Conservation (phyloP, 441 rosid species). For the Omphalea diandra region DNA sequence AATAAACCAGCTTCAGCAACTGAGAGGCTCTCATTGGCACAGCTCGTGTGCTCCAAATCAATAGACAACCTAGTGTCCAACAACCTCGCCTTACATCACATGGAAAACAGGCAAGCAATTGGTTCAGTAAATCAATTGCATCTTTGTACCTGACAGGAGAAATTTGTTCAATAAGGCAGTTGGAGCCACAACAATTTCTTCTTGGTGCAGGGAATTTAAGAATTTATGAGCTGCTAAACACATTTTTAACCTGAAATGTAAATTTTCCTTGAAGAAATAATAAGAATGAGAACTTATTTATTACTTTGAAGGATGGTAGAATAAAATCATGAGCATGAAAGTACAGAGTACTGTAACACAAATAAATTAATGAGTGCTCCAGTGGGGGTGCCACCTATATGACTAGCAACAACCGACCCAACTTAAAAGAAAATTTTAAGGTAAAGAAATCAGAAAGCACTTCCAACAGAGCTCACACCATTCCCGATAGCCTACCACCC, state of each 20-base stretch:
- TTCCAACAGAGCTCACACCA: not conserved
- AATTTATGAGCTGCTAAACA: not conserved
- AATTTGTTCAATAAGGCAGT: slow-evolving; percentile 8
- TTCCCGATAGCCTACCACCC: too few species aligned
- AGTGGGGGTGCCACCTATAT: not conserved
- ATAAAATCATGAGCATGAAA: not conserved
- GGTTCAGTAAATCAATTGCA: slow-evolving; percentile 57
- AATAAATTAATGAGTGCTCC: not conserved
- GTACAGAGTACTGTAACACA: not conserved
- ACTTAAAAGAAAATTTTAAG: not conserved
- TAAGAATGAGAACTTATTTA: not conserved
- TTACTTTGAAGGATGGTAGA: not conserved
- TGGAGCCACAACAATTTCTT: not conserved
- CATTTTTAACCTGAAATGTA: not conserved
- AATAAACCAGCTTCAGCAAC: slow-evolving; percentile 76
- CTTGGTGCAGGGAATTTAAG: not conserved
- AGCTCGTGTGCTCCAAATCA: slow-evolving; percentile 78
- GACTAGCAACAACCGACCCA: not conserved
- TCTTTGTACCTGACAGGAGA: slow-evolving; percentile 57
- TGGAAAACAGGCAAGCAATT: slow-evolving; percentile 53
- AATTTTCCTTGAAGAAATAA: not conserved
- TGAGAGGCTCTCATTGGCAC: slow-evolving; percentile 67
- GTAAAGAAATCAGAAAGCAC: too few species aligned
- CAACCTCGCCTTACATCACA: slow-evolving; percentile 87
- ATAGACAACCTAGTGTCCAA: slow-evolving; percentile 89